Base-by-base conservation (phyloP, 768 basidiomycete species). In the Psilocybe tampanensis region DNA sequence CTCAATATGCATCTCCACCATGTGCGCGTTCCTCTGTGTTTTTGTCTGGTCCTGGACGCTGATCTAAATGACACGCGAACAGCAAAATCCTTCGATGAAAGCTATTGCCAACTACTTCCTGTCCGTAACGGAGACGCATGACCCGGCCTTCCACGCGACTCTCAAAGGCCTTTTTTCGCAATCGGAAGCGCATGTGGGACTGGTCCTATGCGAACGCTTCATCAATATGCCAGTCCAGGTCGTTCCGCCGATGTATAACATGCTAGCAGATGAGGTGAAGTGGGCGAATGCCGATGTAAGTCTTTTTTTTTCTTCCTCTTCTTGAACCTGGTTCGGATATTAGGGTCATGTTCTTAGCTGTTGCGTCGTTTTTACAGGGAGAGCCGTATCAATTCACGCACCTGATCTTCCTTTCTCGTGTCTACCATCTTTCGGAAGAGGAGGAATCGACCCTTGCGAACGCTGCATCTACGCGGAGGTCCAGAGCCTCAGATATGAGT, bases 141-240 rank as follows among this genome's bases (percentile, higher is more conserved):
- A 86, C 58, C 59, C 72, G 12, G 67, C 76, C 26, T 78, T 90
- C 64, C 81, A 88, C 58, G 55, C 76, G 23, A 70, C 82, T 11
- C 79, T 92, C 22, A 76, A 80, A 61, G 67, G 71, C 9, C 75
- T 90, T 6, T 81, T 90, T 56, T 78, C 76, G 13, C 78, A 77
- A 45, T 77, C 63, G 33, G 71, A 74, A 34, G 75, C 77, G 15
- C 84, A 90, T 59, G 84, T 96, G 44, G 96, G 93, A 2, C 79
- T 97, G 17, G 80, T 98, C 8, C 77, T 99, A 61, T 90, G 88
- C 60, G 94, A 97, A 70, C 81, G 96, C 0, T 77, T 98, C 49
- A 80, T 97, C 62, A 99, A 98, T 70, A 95, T 99, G 88, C 96
- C 96, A 0, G 89, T 94, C 13, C 93, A 98, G 64, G 85, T 95